A percentile compares a stretch with the other conserved stretches of the same genome.
phyloP scores from a whole-genome alignment of 371 early-diverging fungal genomes.

The Globomyces sp. region DNA sequence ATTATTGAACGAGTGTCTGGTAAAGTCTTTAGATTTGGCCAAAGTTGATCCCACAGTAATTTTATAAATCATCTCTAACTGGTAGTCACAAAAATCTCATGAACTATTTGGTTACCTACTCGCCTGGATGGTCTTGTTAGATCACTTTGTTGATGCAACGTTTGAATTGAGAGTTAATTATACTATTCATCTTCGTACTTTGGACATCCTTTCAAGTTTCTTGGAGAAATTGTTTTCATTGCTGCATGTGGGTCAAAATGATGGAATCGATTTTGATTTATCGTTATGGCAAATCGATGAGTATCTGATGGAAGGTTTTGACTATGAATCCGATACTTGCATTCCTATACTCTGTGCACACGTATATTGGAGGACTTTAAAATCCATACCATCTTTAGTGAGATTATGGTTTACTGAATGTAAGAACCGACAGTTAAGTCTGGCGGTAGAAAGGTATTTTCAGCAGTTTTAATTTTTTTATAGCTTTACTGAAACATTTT shows the following conservation, averaged over 20 bases:
- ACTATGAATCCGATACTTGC: constrained; percentile 53
- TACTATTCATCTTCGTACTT: constrained; percentile 59
- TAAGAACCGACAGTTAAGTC: constrained; percentile 70
- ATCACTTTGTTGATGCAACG: constrained; percentile 78
- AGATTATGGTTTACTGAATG: constrained; percentile 82
- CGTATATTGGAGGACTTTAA: constrained; percentile 66
- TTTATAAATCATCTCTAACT: neutral
- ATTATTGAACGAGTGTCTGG: neutral
- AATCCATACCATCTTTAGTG: constrained; percentile 69
- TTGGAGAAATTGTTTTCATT: constrained; percentile 63
- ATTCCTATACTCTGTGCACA: constrained; percentile 70
- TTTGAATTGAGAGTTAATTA: constrained; percentile 69
- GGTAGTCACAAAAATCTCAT: neutral
- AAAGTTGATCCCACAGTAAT: neutral
- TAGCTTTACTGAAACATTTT: constrained; percentile 70
- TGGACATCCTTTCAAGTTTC: constrained; percentile 49
- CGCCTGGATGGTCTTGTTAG: constrained; percentile 71
- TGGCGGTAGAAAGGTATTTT: constrained; percentile 66
- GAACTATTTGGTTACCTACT: constrained; percentile 61
- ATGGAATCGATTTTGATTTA: constrained; percentile 61
- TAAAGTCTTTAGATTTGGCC: neutral
- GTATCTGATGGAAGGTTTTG: constrained; percentile 65
- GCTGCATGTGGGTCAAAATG: constrained; percentile 59
- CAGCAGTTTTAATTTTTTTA: neutral
- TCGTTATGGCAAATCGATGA: constrained; percentile 66